A percentile compares a stretch with the other conserved stretches of the same genome.
phyloP scores from a whole-genome alignment of 768 basidiomycete genomes.

The Trametes gibbosa region DNA sequence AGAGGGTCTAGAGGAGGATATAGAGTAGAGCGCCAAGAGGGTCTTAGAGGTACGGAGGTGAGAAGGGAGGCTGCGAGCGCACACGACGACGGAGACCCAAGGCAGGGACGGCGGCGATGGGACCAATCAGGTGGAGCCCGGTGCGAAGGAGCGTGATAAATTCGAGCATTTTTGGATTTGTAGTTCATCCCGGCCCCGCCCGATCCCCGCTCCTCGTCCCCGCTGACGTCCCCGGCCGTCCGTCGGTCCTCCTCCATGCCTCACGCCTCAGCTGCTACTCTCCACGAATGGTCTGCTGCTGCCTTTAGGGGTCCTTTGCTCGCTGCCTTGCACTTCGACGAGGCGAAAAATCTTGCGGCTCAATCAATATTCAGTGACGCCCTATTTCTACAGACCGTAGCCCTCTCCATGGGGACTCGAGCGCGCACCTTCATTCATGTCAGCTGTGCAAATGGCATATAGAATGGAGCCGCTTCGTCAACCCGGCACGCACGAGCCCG shows the following conservation, averaged over 20 bases:
- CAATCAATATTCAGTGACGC: too few species aligned
- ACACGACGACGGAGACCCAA: conserved; percentile 22
- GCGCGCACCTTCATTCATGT: too few species aligned
- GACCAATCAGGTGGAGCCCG: conserved; percentile 13
- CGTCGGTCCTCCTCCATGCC: neutral
- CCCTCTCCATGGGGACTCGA: too few species aligned
- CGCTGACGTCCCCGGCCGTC: neutral
- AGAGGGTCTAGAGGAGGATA: conserved; percentile 13
- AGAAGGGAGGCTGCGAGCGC: conserved; percentile 12
- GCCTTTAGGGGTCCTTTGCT: neutral
- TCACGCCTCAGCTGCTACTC: neutral
- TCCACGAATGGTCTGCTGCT: neutral
- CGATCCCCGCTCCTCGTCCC: conserved; percentile 1
- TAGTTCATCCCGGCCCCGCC: conserved; percentile 10
- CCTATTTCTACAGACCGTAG: too few species aligned
- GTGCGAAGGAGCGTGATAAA: conserved; percentile 18
- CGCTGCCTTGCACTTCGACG: too few species aligned
- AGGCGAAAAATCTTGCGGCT: too few species aligned
- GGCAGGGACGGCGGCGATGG: conserved; percentile 15
- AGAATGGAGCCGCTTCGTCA: too few species aligned
- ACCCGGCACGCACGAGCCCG: too few species aligned
- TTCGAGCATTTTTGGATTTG: neutral
- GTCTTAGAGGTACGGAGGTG: conserved; percentile 17
- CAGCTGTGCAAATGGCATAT: too few species aligned
- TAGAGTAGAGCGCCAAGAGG: conserved; percentile 15